A percentile compares a stretch with the other conserved stretches of the same genome.
Conservation (phyloP, 192 early-diverging fungal species). For the Linnemannia elongata region DNA sequence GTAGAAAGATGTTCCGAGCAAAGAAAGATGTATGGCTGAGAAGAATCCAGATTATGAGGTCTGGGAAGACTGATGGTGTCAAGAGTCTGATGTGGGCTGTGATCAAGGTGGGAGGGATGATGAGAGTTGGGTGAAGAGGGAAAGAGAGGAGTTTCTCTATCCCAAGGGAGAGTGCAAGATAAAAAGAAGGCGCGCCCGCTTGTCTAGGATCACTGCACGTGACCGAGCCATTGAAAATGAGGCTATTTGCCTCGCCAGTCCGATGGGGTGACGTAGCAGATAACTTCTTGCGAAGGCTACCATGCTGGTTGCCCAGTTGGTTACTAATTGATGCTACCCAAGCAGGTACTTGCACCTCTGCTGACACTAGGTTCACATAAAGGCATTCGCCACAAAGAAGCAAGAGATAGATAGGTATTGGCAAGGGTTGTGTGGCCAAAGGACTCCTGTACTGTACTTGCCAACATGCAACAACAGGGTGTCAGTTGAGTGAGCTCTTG, state of each 20-base stretch:
- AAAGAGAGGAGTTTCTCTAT: not conserved
- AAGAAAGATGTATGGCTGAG: not conserved
- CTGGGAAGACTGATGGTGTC: not conserved
- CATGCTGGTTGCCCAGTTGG: too few relatives aligned
- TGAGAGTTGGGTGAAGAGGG: not conserved
- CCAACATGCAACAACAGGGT: too few relatives aligned
- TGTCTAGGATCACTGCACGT: not conserved
- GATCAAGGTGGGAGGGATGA: not conserved
- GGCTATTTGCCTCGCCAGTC: too few relatives aligned
- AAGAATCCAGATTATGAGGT: not conserved
- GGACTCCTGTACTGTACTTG: too few relatives aligned
- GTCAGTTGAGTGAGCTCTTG: not conserved
- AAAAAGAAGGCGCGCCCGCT: not conserved
- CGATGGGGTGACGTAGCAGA: not conserved
- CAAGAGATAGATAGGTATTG: too few relatives aligned
- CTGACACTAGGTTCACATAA: too few relatives aligned
- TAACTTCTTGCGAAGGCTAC: too few relatives aligned
- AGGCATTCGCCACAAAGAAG: too few relatives aligned
- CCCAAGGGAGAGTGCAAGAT: not conserved
- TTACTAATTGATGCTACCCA: too few relatives aligned
- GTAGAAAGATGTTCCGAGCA: conserved; percentile 1
- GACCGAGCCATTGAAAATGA: too few relatives aligned
- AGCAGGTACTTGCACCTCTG: too few relatives aligned
- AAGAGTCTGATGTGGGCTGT: not conserved
- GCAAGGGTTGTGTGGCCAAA: too few relatives aligned